Conservation (phyloP, 257 asterid genomes). For the Mitragyna speciosa region DNA sequence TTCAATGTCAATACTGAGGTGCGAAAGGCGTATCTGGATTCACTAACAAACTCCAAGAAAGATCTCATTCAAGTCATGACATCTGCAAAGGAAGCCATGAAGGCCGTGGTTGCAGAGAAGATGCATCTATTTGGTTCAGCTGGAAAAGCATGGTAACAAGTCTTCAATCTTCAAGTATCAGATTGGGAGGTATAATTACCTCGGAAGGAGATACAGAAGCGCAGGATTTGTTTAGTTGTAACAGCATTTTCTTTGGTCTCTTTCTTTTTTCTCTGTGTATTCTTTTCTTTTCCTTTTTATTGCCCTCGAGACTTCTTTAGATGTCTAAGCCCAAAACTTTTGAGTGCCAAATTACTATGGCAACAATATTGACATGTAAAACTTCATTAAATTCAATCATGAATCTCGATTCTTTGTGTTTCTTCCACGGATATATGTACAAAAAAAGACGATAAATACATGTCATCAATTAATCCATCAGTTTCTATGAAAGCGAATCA, state of each 20-base stretch:
- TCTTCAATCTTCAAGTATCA: background rate
- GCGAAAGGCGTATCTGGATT: constrained; percentile 78
- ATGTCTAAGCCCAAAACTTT: background rate
- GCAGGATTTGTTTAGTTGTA: background rate
- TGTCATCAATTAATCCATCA: background rate
- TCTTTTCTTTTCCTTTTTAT: background rate
- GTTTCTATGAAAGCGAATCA: too few relatives aligned
- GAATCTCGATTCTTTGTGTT: background rate
- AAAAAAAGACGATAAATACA: background rate
- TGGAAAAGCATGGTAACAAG: constrained; percentile 55
- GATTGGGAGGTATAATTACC: background rate
- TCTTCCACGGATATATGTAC: background rate
- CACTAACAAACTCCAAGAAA: constrained; percentile 47
- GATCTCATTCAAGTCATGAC: constrained; percentile 74
- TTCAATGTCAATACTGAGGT: constrained; percentile 96
- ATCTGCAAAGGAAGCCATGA: constrained; percentile 91
- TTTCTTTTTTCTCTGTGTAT: background rate
- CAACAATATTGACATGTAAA: background rate
- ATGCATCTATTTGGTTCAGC: constrained; percentile 89
- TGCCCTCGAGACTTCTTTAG: background rate
- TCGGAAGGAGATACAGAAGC: background rate
- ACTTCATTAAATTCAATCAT: too few relatives aligned
- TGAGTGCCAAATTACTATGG: background rate
- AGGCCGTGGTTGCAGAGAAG: constrained; percentile 78
- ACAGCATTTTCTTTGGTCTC: background rate